A percentile compares a stretch with the other conserved stretches of the same genome.
phyloP scores from a whole-genome alignment of 257 asterid species.

The Osmanthus fragrans region DNA sequence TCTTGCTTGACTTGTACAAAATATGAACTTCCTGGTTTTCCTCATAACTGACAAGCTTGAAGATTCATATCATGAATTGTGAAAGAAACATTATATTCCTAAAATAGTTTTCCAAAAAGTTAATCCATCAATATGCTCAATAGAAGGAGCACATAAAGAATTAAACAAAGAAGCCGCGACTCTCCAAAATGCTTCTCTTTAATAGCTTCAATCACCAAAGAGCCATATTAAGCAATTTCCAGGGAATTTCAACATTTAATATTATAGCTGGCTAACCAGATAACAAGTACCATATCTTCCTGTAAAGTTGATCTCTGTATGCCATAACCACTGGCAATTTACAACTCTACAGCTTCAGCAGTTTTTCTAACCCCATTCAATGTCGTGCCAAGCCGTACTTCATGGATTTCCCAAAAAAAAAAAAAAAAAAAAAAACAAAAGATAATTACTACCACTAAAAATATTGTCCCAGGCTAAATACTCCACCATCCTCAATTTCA shows the following conservation, averaged over 20 bases:
- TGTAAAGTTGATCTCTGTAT: not conserved
- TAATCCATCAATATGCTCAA: conserved; percentile 3
- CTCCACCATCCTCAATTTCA: not conserved
- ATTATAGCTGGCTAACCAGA: not conserved
- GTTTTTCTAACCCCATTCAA: conserved; percentile 24
- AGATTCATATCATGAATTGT: not conserved
- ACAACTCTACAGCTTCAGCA: conserved; percentile 22
- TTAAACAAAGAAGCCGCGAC: conserved; percentile 7
- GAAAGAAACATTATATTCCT: not conserved
- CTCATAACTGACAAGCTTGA: conserved; percentile 11
- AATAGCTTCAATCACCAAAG: not conserved
- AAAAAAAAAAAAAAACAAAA: conserved; percentile 10
- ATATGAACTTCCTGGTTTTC: conserved; percentile 21
- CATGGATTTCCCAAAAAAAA: conserved; percentile 22
- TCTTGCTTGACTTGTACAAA: conserved; percentile 1
- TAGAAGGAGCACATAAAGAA: not conserved
- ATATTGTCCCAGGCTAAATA: conserved; percentile 36
- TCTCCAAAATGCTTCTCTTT: not conserved
- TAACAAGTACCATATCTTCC: not conserved
- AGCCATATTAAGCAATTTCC: not conserved
- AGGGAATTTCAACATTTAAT: not conserved
- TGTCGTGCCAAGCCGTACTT: conserved; percentile 20
- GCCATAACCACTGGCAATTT: conserved; percentile 19
- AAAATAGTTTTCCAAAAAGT: not conserved
- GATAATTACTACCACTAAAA: conserved; percentile 20